Percentiles rank a stretch among this genome's conserved stretches.
Evolutionary conservation across 768 basidiomycete genomes (phyloP).

Genomic region (Suillus variegatus): DNA sequence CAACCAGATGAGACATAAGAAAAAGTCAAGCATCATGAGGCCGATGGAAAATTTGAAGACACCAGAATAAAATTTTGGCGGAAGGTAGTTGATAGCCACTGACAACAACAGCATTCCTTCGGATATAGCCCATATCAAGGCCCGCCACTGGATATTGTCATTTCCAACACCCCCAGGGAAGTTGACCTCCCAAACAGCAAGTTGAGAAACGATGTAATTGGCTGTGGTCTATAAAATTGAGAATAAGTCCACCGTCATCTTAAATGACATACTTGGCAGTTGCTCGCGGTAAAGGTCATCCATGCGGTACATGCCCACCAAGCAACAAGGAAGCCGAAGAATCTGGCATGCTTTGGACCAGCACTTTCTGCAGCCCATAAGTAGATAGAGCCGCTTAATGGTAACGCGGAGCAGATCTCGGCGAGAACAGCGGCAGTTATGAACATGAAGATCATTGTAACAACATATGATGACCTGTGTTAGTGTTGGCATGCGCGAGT

Average conservation of each 20-base stretch:
- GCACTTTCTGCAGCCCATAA: slow-evolving; percentile 95
- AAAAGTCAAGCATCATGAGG: slow-evolving; percentile 83
- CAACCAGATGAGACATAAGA: slow-evolving; percentile 88
- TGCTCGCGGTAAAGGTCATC: slow-evolving; percentile 91
- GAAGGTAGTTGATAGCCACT: slow-evolving; percentile 84
- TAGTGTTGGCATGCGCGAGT: not conserved
- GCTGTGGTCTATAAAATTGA: slow-evolving; percentile 64
- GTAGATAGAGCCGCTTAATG: slow-evolving; percentile 89
- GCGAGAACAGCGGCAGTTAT: slow-evolving; percentile 87
- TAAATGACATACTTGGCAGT: slow-evolving; percentile 66
- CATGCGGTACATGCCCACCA: slow-evolving; percentile 97
- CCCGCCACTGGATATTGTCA: slow-evolving; percentile 82
- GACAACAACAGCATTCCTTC: slow-evolving; percentile 71
- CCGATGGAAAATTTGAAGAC: slow-evolving; percentile 77
- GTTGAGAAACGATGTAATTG: slow-evolving; percentile 86
- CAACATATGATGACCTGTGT: slow-evolving; percentile 80
- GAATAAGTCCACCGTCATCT: not conserved
- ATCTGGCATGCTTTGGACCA: slow-evolving; percentile 81
- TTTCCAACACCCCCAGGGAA: slow-evolving; percentile 79
- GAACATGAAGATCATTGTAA: slow-evolving; percentile 84
- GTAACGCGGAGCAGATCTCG: slow-evolving; percentile 88
- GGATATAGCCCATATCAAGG: slow-evolving; percentile 81
- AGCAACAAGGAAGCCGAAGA: slow-evolving; percentile 87
- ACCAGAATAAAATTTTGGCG: slow-evolving; percentile 69
- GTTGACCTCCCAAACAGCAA: slow-evolving; percentile 76